Conservation (phyloP, 164 flowering plant species). For the Hamamelis virginiana region DNA sequence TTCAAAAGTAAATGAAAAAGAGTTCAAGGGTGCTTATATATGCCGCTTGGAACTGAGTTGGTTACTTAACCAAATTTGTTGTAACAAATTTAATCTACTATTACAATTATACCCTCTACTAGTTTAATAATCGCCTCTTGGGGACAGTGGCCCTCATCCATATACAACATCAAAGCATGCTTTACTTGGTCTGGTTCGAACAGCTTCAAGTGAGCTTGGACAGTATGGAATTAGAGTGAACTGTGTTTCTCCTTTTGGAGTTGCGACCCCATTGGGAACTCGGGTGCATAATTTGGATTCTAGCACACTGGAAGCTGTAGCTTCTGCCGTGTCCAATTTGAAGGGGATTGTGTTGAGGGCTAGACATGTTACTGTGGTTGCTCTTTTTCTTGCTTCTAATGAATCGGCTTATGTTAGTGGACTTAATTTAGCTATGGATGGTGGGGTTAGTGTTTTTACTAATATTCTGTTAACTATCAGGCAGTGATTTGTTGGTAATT, state of each 20-base stretch:
- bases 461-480: background rate
- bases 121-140: too few relatives aligned
- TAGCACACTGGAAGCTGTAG: background rate
- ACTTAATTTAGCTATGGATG: constrained; percentile 10
- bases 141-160: background rate
- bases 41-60: too few relatives aligned
- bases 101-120: too few relatives aligned
- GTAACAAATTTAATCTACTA: too few relatives aligned
- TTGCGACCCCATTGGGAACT: background rate
- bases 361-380: background rate
- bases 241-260: constrained; percentile 9
- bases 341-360: background rate
- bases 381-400: constrained; percentile 9
- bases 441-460: background rate
- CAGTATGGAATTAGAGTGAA: constrained; percentile 2
- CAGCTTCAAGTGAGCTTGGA: constrained; percentile 4
- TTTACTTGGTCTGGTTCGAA: background rate
- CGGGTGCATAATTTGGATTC: background rate
- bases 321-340: background rate
- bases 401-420: constrained; percentile 9
- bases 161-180: constrained; percentile 1
- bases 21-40: too few relatives aligned
- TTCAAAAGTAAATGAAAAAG: too few relatives aligned
- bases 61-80: too few relatives aligned
- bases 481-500: background rate